phyloP scores from a whole-genome alignment of 805 yeast species.

The Sugiyamaella mastotermitis region DNA sequence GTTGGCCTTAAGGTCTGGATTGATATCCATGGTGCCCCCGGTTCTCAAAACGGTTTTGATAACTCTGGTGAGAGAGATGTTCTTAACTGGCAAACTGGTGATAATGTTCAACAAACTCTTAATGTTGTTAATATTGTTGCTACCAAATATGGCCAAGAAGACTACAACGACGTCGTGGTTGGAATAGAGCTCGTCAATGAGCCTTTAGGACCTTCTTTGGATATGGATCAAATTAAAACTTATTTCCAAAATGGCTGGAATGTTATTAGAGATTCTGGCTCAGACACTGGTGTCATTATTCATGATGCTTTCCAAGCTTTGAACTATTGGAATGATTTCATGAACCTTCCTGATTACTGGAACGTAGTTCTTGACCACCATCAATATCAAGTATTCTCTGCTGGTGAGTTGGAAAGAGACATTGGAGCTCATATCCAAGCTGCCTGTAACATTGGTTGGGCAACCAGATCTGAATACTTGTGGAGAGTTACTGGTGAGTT shows the following conservation, averaged over 20 bases:
- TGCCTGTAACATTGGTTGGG: constrained; percentile 48
- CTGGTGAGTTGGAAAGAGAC: constrained; percentile 49
- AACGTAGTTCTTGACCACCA: constrained; percentile 82
- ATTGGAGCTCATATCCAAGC: constrained; percentile 56
- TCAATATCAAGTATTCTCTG: constrained; percentile 79
- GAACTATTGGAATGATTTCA: constrained; percentile 57
- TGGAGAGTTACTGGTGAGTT: constrained; percentile 85
- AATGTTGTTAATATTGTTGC: constrained; percentile 50
- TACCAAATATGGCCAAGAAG: constrained; percentile 54
- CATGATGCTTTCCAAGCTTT: constrained; percentile 76
- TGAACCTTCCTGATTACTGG: constrained; percentile 43
- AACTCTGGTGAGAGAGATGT: constrained; percentile 80
- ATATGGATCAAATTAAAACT: constrained; percentile 50
- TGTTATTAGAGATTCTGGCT: constrained; percentile 47
- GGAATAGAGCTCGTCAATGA: constrained; percentile 87
- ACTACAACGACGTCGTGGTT: constrained; percentile 63
- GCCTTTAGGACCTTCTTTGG: constrained; percentile 71
- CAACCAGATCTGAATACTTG: constrained; percentile 47
- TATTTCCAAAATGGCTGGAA: constrained; percentile 62
- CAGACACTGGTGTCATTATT: constrained; percentile 53
- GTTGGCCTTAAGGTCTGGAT: constrained; percentile 74
- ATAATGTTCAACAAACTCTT: constrained; percentile 48
- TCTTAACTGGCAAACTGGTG: constrained; percentile 45
- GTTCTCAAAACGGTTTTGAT: constrained; percentile 94
- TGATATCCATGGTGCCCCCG: constrained; percentile 95